A percentile compares a stretch with the other conserved stretches of the same genome.
These are phyloP conservation scores for Aulographum hederae DNA, from an alignment of 2,329 filamentous ascomycete species.

Conservation along the genomic window DNA sequence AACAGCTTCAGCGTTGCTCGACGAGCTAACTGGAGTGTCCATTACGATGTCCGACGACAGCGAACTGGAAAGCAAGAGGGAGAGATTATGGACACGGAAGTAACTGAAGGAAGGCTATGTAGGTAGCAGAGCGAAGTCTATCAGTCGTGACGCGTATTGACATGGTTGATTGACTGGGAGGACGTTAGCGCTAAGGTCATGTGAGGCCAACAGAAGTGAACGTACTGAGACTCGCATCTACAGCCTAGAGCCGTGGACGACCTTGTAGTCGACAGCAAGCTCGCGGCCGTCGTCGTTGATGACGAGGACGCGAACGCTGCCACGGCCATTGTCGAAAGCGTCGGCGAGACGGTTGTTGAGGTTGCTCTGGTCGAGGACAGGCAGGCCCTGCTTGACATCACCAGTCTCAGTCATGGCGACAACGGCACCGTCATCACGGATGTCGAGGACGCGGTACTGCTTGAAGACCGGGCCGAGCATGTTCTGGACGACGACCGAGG, in stretches of 20 bases:
- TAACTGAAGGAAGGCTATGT: too few species aligned
- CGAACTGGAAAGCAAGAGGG: too few species aligned
- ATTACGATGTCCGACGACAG: too few species aligned
- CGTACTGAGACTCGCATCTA: constrained; percentile 21
- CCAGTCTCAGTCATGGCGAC: constrained; percentile 98
- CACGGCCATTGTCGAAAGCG: constrained; percentile 80
- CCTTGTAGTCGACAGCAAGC: constrained; percentile 97
- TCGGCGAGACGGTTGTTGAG: constrained; percentile 65
- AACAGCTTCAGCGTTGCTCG: too few species aligned
- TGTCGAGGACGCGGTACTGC: constrained; percentile 98
- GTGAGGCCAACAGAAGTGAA: too few species aligned
- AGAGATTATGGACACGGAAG: too few species aligned
- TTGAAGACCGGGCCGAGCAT: constrained; percentile 99
- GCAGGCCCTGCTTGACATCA: constrained; percentile 90
- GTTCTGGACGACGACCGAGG: constrained; percentile 95
- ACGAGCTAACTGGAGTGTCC: too few species aligned
- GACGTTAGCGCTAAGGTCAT: too few species aligned
- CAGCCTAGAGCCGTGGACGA: constrained; percentile 63
- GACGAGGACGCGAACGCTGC: constrained; percentile 86
- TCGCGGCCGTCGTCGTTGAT: constrained; percentile 86
- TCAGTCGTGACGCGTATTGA: too few species aligned
- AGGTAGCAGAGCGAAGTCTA: too few species aligned
- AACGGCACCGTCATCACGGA: constrained; percentile 64
- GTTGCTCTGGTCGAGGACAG: constrained; percentile 87
- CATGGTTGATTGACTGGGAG: too few species aligned